Evolutionary conservation across 805 yeast genomes (phyloP), one percentile per base, ranked within the genome.

Genomic region (Metschnikowia rubicola): DNA sequence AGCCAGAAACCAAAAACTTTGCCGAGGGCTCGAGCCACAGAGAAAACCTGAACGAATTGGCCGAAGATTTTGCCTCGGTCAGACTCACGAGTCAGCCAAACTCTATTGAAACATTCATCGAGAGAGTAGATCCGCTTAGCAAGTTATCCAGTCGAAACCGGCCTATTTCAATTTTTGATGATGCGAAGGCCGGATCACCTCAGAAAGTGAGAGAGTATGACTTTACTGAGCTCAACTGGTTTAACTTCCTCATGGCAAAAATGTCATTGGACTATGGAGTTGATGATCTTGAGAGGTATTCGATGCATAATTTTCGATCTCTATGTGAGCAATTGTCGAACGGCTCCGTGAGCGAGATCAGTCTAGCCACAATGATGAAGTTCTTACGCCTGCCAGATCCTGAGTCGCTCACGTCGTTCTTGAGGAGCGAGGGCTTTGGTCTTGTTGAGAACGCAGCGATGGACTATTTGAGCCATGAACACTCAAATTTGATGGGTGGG

Each of bases 101-200:
- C 35, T 55, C 63, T 4, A 60, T 73, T 8, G 71, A 72, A 46
- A 44, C 55, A 2, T 58, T 71, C 30, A 65, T 74, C 26, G 75
- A 68, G 34, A 72, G 61, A 46, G 60, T 71, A 0, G 78, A 74
- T 51, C 79, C 79, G 2, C 60, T 74, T 28, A 63, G 56, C 39
- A 57, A 63, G 4, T 58, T 71, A 11, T 63, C 75, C 2, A 64
- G 56, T 37, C 61, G 58, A 38, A 66, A 61, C 39, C 65, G 65
- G 42, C 67, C 70, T 4, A 71, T 74, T 17, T 44, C 60, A 10
- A 73, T 74, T n/a, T 74, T 59, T 43, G 72, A 72, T 40, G 79
- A 74, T 51, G 49, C 55, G 11, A 42, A 42, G 29, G 55, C 65
- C 5, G 66, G 69, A 3, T 73, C 77, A 9, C 70, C 77, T 0